Conservation (phyloP, 1,139 yeast species). For the Candida sojae region DNA sequence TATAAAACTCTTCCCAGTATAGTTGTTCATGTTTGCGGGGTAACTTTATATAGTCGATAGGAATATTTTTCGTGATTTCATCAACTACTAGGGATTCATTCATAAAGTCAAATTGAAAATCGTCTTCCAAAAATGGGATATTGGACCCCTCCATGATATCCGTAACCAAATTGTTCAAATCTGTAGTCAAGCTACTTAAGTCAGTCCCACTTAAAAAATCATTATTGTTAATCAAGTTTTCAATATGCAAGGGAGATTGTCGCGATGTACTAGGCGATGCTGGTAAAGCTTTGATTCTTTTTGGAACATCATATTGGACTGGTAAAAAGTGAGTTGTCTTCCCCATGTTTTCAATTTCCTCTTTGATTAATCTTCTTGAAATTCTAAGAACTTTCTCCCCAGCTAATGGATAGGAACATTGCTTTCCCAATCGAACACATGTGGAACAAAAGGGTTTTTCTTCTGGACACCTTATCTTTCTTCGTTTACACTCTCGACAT, state of each 20-base stretch:
- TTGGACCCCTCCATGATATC: conserved; percentile 29
- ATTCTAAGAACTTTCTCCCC: conserved; percentile 22
- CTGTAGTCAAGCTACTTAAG: conserved; percentile 29
- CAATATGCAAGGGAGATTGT: conserved; percentile 11
- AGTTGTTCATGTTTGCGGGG: conserved; percentile 39
- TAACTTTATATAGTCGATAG: conserved; percentile 27
- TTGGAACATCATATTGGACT: conserved; percentile 14
- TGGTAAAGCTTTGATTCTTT: conserved; percentile 4
- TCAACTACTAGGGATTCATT: conserved; percentile 8
- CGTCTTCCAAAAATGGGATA: conserved; percentile 9
- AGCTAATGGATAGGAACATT: conserved; percentile 23
- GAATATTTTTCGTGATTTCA: conserved; percentile 13
- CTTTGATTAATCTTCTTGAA: conserved; percentile 13
- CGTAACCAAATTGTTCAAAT: conserved; percentile 32
- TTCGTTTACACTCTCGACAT: conserved; percentile 29
- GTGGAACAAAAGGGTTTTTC: conserved; percentile 50
- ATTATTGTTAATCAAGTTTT: conserved; percentile 11
- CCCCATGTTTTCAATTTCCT: conserved; percentile 13
- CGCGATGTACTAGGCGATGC: background rate
- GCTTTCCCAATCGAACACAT: conserved; percentile 23
- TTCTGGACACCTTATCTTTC: conserved; percentile 50
- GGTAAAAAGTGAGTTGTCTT: conserved; percentile 15
- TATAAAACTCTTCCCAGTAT: conserved; percentile 53
- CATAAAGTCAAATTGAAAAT: conserved; percentile 13
- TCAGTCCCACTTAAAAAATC: conserved; percentile 19